A percentile compares a stretch with the other conserved stretches of the same genome.
phyloP scores from a whole-genome alignment of 2,329 filamentous ascomycete genomes.

The Thelonectria rubi region DNA sequence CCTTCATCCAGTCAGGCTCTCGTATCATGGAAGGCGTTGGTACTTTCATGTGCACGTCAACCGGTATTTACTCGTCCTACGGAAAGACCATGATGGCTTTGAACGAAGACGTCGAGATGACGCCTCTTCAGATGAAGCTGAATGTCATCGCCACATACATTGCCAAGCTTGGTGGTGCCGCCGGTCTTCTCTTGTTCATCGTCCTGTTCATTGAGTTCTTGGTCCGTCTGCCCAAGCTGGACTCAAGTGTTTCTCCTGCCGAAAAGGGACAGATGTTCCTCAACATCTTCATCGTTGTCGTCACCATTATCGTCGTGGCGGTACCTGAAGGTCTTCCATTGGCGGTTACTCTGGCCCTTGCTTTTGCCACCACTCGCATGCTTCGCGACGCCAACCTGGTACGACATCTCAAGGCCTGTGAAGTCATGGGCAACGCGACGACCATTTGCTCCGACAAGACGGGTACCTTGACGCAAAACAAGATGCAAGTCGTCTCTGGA shows the following conservation, averaged over 20 bases:
- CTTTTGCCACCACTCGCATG: slow-evolving; percentile 82
- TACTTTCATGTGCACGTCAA: slow-evolving; percentile 77
- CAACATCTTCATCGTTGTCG: slow-evolving; percentile 79
- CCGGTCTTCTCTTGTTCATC: slow-evolving; percentile 82
- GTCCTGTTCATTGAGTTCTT: slow-evolving; percentile 89
- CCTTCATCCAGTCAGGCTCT: slow-evolving; percentile 85
- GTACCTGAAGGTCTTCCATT: slow-evolving; percentile 81
- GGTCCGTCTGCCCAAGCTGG: slow-evolving; percentile 66
- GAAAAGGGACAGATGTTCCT: slow-evolving; percentile 82
- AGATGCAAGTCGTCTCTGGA: slow-evolving; percentile 72
- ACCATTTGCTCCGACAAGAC: slow-evolving; percentile 76
- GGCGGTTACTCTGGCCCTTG: slow-evolving; percentile 79
- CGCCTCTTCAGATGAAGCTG: slow-evolving; percentile 79
- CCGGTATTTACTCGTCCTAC: slow-evolving; percentile 77
- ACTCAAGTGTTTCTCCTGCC: slow-evolving; percentile 63
- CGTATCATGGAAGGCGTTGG: slow-evolving; percentile 82
- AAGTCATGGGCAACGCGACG: slow-evolving; percentile 83
- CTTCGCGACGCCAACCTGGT: slow-evolving; percentile 81
- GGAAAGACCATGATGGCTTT: slow-evolving; percentile 79
- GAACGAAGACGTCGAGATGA: slow-evolving; percentile 78
- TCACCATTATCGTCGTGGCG: slow-evolving; percentile 82
- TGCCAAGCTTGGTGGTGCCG: slow-evolving; percentile 78
- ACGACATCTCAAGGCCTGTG: slow-evolving; percentile 78
- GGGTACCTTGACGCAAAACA: slow-evolving; percentile 73
- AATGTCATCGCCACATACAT: slow-evolving; percentile 81